Percentiles rank a stretch among this genome's conserved stretches.
phyloP scores from a whole-genome alignment of 345 rosid species.

The rapeseed (Brassica napus) region DNA sequence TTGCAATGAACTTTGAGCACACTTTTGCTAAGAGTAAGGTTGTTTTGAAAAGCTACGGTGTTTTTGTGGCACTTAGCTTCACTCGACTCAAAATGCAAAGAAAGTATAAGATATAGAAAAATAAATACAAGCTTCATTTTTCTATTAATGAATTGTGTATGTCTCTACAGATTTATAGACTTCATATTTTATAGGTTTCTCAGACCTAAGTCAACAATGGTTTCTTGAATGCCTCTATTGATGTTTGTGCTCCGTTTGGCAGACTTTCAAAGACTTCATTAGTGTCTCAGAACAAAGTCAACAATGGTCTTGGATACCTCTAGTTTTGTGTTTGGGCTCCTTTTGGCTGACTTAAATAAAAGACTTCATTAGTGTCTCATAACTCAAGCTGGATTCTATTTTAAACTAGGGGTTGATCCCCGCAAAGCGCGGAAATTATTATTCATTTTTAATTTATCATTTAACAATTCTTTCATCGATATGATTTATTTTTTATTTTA shows the following conservation, averaged over 20 bases:
- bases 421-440: no score
- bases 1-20: no score
- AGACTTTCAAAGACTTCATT: background rate
- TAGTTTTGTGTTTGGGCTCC: background rate
- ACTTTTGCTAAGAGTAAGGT: no score
- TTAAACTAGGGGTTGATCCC: no score
- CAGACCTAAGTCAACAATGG: background rate
- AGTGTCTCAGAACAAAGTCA: background rate
- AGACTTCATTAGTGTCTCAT: background rate
- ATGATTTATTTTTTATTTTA: no score
- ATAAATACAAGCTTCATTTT: background rate
- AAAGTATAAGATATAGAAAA: background rate
- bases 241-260: background rate
- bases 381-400: background rate
- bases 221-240: background rate
- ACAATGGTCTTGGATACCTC: background rate
- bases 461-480: no score
- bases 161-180: background rate
- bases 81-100: no score
- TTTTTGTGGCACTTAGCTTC: no score
- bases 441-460: no score
- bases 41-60: no score
- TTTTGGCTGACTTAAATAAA: no score
- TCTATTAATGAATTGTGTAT: background rate
- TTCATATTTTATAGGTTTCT: background rate